Evolutionary conservation across 352 stramenopile species (phyloP).

Genomic region (Pythium folliculosum): DNA sequence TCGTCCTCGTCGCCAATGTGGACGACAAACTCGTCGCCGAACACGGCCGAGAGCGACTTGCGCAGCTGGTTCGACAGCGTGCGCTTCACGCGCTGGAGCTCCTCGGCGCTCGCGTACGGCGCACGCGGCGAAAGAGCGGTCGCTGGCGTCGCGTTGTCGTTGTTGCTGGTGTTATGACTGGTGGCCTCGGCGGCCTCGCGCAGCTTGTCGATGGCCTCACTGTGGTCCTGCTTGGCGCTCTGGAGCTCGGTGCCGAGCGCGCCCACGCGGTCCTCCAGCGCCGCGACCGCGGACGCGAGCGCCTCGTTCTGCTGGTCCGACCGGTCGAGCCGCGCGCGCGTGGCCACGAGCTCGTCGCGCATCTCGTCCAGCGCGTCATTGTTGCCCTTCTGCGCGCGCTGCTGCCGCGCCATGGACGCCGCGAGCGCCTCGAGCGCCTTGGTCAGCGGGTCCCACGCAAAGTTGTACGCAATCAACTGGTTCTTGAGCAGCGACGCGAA

Average conservation of each 20-base stretch:
- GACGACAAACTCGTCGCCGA: constrained; percentile 37
- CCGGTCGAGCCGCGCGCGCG: constrained; percentile 45
- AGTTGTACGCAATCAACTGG: constrained; percentile 68
- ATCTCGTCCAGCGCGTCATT: constrained; percentile 57
- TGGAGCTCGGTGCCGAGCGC: constrained; percentile 50
- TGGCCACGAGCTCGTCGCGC: constrained; percentile 42
- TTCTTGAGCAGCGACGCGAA: constrained; percentile 67
- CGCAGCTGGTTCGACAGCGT: constrained; percentile 50
- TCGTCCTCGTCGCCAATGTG: constrained; percentile 31
- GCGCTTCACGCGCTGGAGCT: constrained; percentile 47
- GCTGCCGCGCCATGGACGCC: constrained; percentile 52
- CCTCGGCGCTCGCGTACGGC: constrained; percentile 44
- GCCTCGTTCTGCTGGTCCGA: constrained; percentile 60
- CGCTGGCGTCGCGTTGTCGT: not conserved
- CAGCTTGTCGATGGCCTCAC: too few relatives aligned
- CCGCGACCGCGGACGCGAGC: constrained; percentile 42
- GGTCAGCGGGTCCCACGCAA: constrained; percentile 74
- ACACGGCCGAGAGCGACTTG: constrained; percentile 42
- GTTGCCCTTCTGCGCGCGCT: constrained; percentile 46
- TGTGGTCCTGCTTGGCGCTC: constrained; percentile 33
- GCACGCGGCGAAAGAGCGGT: not conserved
- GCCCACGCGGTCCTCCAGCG: constrained; percentile 52
- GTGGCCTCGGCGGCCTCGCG: too few relatives aligned
- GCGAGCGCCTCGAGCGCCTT: constrained; percentile 65
- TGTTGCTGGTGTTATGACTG: constrained; percentile 29